A percentile compares a stretch with the other conserved stretches of the same genome.
phyloP scores from a whole-genome alignment of 2,329 filamentous ascomycete genomes.

The Fusarium pseudonygamai region DNA sequence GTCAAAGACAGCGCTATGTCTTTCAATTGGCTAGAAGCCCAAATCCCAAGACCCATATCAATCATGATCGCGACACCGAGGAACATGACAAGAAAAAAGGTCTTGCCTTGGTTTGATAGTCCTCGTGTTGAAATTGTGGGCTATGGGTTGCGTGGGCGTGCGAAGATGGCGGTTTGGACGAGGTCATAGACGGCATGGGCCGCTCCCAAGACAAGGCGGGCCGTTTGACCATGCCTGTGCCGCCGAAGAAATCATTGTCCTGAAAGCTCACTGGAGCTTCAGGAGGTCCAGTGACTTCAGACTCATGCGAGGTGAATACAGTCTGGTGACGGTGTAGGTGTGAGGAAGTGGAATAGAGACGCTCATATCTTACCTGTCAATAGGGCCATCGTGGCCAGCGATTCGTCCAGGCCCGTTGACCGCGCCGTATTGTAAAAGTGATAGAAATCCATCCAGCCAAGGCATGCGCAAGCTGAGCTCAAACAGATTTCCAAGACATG shows the following conservation, averaged over 20 bases:
- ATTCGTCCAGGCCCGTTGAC: slow-evolving; percentile 79
- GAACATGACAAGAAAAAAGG: slow-evolving; percentile 6
- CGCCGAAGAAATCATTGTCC: slow-evolving; percentile 29
- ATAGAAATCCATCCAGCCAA: slow-evolving; percentile 82
- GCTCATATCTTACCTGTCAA: slow-evolving; percentile 83
- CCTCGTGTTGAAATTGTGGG: slow-evolving; percentile 11
- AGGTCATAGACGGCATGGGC: slow-evolving; percentile 25
- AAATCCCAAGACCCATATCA: slow-evolving; percentile 28
- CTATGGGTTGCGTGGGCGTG: slow-evolving; percentile 26
- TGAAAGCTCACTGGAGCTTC: slow-evolving; percentile 51
- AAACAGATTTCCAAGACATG: slow-evolving; percentile 75
- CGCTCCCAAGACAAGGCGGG: slow-evolving; percentile 31
- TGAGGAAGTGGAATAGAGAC: slow-evolving; percentile 45
- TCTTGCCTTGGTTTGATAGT: slow-evolving; percentile 2
- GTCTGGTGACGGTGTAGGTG: slow-evolving; percentile 27
- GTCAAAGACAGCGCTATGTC: slow-evolving; percentile 47
- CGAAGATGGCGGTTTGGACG: slow-evolving; percentile 6
- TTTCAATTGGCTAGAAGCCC: slow-evolving; percentile 53
- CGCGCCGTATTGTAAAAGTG: slow-evolving; percentile 78
- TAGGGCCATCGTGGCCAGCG: slow-evolving; percentile 76
- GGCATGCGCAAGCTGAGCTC: slow-evolving; percentile 86
- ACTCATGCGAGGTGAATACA: slow-evolving; percentile 56
- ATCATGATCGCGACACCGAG: slow-evolving; percentile 29
- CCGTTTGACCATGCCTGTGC: slow-evolving; percentile 28
- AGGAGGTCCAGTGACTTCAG: slow-evolving; percentile 57